Evolutionary conservation across 768 basidiomycete genomes (phyloP), one percentile per base, ranked within the genome.

Genomic region (Lactarius akahatsu): DNA sequence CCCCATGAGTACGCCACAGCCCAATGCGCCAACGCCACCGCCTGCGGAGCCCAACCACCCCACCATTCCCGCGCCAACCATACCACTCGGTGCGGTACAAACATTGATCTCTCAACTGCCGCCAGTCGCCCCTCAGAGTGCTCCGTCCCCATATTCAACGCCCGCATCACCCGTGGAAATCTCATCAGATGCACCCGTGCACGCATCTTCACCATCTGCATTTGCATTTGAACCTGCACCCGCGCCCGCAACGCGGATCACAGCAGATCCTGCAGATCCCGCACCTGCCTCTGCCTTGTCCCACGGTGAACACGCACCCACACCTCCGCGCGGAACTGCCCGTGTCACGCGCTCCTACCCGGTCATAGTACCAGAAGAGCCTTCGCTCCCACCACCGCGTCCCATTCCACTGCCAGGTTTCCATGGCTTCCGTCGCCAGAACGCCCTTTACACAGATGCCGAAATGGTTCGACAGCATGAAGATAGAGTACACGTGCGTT

Each of bases 311-410:
- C 57, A 41, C 5, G 23, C 20, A 7, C 0, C 13, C 18, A 63
- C 66, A 23, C 62, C 66, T 9, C 61, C 66, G 26, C 57, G 61
- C 34, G 57, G 50, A 16, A 8, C 26, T 18, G 38, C 38, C 15
- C 66, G 52, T 50, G 28, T 32, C 20, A 50, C 47, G n/a, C 40
- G 61, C 30, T 45, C 43, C 8, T 45, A 57, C 18, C 38, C 57
- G 13, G 40, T 40, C 10, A 2, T 30, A 10, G 36, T 36, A 36
- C 36, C n/a, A n/a, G n/a, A 32, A 8, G 57, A 62, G 1, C 32
- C 23, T 26, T 4, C 45, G n/a, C 50, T 36, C 15, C n/a, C 20
- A 23, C 57, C 20, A 15, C 20, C 65, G 5, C 66, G 57, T 36
- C 66, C 61, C 28, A 23, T 38, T 28, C 52, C 52, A 3, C 18